Conservation (phyloP, 2,329 filamentous ascomycete species). For the Xylaria multiplex region DNA sequence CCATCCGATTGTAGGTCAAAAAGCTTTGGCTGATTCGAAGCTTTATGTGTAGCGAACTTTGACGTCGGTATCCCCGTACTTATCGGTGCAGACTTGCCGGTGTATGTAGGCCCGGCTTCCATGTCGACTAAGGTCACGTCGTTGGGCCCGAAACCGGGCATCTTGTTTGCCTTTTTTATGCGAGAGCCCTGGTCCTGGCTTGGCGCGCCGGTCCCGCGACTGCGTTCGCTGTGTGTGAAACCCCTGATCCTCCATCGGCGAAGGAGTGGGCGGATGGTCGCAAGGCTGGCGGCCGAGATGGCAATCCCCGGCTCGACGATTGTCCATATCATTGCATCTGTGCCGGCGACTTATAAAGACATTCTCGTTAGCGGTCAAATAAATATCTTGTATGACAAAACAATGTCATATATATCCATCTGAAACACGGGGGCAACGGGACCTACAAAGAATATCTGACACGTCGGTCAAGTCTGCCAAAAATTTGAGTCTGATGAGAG, state of each 20-base stretch:
- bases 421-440: not conserved
- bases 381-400: not conserved
- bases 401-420: not conserved
- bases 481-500: conserved; percentile 62
- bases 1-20: conserved; percentile 39
- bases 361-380: conserved; percentile 27
- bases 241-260: conserved; percentile 59
- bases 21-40: conserved; percentile 38
- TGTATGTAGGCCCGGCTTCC: conserved; percentile 43
- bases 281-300: conserved; percentile 64
- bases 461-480: conserved; percentile 57
- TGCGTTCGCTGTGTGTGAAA: conserved; percentile 56
- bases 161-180: conserved; percentile 45
- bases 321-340: conserved; percentile 66
- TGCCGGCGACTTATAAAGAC: conserved; percentile 54
- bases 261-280: conserved; percentile 65
- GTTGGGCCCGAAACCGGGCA: conserved; percentile 51
- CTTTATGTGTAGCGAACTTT: conserved; percentile 35
- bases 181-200: conserved; percentile 47
- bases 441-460: conserved; percentile 61
- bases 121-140: conserved; percentile 53
- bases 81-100: conserved; percentile 26
- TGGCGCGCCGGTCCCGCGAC: conserved; percentile 44
- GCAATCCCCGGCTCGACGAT: conserved; percentile 66
- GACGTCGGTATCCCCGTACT: conserved; percentile 24